These are phyloP conservation scores for Euphrasia arctica DNA, from an alignment of 305 asterid genomes.

Conservation along the genomic window DNA sequence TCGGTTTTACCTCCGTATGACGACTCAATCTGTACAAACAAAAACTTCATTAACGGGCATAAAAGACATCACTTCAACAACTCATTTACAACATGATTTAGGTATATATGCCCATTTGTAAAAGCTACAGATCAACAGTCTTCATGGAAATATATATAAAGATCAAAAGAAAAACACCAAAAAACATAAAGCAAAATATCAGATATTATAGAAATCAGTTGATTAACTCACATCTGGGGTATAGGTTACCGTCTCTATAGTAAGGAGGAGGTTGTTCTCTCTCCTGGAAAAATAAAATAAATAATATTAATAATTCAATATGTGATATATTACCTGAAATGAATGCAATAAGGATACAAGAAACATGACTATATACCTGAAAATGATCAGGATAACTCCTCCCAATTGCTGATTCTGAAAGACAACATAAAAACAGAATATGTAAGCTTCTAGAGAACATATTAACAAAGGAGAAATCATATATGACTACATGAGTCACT, in stretches of 20 bases:
- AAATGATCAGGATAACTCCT: slow-evolving; percentile 28
- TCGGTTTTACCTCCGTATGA: background rate
- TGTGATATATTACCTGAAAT: background rate
- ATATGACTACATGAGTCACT: slow-evolving; percentile 18
- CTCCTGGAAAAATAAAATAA: slow-evolving; percentile 32
- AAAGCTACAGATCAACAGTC: too few relatives aligned
- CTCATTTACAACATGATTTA: background rate
- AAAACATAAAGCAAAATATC: background rate
- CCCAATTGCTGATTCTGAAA: slow-evolving; percentile 32
- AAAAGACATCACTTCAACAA: background rate
- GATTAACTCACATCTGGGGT: slow-evolving; percentile 43
- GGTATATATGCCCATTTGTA: background rate
- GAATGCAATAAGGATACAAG: background rate
- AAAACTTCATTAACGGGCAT: background rate
- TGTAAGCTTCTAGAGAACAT: slow-evolving; percentile 13
- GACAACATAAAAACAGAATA: slow-evolving; percentile 14
- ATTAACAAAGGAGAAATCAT: slow-evolving; percentile 7
- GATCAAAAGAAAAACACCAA: background rate
- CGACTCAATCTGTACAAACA: background rate
- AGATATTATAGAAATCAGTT: too few relatives aligned
- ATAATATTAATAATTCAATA: background rate
- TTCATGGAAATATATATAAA: background rate
- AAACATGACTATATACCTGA: slow-evolving; percentile 29
- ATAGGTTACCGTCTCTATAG: slow-evolving; percentile 29
- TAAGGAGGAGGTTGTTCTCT: slow-evolving; percentile 38